Base-by-base conservation (phyloP, 2,329 filamentous ascomycete genomes). In the Aspergillus piperis region DNA sequence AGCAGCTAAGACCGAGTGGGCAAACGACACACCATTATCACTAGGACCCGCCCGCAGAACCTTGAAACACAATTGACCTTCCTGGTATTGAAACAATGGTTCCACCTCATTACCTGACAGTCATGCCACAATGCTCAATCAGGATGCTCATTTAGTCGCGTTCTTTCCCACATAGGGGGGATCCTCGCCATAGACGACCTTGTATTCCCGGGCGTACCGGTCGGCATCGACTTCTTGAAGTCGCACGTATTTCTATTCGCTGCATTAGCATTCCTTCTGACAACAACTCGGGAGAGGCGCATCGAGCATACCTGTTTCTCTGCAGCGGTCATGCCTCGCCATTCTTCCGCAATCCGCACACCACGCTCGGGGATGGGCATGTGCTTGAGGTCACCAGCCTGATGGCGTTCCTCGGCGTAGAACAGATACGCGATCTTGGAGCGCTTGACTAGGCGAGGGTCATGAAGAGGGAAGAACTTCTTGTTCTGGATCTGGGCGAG, bases 381-480 rank as follows among this genome's bases (percentile, higher is more conserved):
- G 50, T 79, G 74, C 59, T 78, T 80, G 58, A 85, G 78, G 54
- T 88, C 86, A 19, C 81, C 81, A 49, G 75, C 80, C 1, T 62
- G 63, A 5, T 68, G 61, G 56, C 84, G 78, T 11, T 84, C 83
- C 25, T 57, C 66, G 44, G 62, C 36, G 73, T 84, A 90, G 4
- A 68, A 58, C 1, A 76, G 23, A 63, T 75, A 86, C 0, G 81
- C 13, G 3, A n/a, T 68, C 0, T 6, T 1, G 3, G 80, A 74
- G 2, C 62, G 62, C 71, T 83, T 86, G 52, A 83, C 78, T 13
- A 72, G 67, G 53, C 88, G 82, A 10, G 84, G 80, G 68, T 90
- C 88, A 5, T 75, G 62, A 56, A 89, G 79, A 6, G 54, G 51
- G 1, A 41, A 25, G 25, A 64, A 61, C 44, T 58, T 63, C 48